Evolutionary conservation across 2,329 filamentous ascomycete species (phyloP), one percentile per base, ranked within the genome.

Genomic region (Parastagonospora nodorum): DNA sequence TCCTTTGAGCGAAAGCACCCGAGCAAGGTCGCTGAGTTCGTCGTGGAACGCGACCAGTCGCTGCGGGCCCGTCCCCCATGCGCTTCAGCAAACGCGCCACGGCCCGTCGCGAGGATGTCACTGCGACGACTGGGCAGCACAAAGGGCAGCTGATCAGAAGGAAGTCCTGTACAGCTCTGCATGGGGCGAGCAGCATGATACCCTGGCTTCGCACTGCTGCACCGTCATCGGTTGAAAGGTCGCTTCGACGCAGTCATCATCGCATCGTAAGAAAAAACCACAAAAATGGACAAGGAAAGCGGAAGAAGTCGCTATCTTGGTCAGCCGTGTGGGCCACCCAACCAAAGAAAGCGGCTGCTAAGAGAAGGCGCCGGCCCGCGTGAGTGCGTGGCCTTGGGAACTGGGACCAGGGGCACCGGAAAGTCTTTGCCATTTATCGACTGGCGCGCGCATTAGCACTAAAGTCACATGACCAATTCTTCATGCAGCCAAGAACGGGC

Each of bases 51-150:
- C 58, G 57, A 51, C 57, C 51, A 51, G 55, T 33, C 52, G 57
- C 54, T 14, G 37, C 15, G 37, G 50, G 60, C 53, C 61, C 63
- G 61, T 49, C 59, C 64, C 61, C 68, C 64, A 62, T 68, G 64
- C 63, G 49, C 48, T 47, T 43, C 57, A 58, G 55, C 59, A 60
- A 63, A 51, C 52, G 64, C 66, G 67, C 63, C 60, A 63, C 68
- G 68, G 67, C 62, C 69, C 67, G 68, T 71, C 61, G 67, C 67
- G 63, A 63, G 53, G 54, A 52, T 60, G 64, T 68, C 64, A 69
- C 64, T 55, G 57, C 59, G 57, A 61, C 42, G 58, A 60, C 53
- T 54, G 64, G 58, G 56, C 55, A 56, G 50, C 43, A 40, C 19
- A 42, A 61, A 60, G 64, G 53, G 52, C 51, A 64, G 54, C 46